Evolutionary conservation across 257 asterid genomes (phyloP), one percentile per base, ranked within the genome.

Genomic region (Scutellaria barbata): DNA sequence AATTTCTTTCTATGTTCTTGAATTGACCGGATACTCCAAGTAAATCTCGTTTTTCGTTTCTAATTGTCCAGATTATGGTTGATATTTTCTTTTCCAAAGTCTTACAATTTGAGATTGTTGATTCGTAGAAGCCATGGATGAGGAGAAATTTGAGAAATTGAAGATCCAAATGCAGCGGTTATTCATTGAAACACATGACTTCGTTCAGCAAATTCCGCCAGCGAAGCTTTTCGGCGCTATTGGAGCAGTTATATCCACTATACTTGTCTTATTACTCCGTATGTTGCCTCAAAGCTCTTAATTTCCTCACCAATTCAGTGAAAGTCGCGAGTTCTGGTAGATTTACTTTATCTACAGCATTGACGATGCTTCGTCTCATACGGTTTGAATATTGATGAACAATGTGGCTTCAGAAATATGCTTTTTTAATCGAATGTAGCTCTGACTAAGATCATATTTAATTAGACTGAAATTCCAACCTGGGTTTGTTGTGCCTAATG

Each of bases 81-180:
- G 40, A 43, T 10, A 16, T 74, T 57, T 5, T 40, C 69, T 14
- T 17, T 46, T 37, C 11, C 10, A 22, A 45, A 10, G 55, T 46
- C 13, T 18, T 61, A 35, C 37, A 50, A 20, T 30, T 30, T 30
- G 35, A 30, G 4, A 30, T 30, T 30, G 2, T 30, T 22, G 35
- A 30, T 30, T 30, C 35, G 4, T 5, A 35, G 80, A 60, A 66
- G 67, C 75, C 63, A 75, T 75, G 80, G 78, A 71, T 25, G 56
- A 48, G 50, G 94, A 82, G 78, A 80, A 82, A 77, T 3, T 87
- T 7, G 92, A 73, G 59, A 76, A 78, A 71, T 35, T 86, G 76
- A 87, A 82, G 85, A 79, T 77, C 73, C 87, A 84, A 68, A 39
- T 74, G 64, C 83, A 84, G 63, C 76, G 67, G 46, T 80, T 77